Base-by-base conservation (phyloP, 371 early-diverging fungal genomes). In the Mortierella sp. region DNA sequence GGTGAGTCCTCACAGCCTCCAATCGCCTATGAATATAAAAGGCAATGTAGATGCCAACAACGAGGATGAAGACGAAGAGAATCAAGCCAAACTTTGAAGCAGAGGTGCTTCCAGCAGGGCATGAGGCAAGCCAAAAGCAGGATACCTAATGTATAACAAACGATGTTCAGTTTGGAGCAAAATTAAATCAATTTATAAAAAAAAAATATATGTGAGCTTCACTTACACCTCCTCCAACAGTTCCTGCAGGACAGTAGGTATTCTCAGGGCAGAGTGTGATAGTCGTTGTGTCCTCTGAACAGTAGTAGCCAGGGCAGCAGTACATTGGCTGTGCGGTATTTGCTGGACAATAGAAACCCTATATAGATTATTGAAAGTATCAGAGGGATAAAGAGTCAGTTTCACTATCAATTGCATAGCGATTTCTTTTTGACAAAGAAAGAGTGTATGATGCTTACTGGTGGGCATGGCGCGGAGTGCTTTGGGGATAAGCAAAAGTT, bases 321-420 rank as follows among this genome's bases (percentile, higher is more conserved):
- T 84, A 88, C 62, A 85, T 70, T 13, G 88, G 88, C 58, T 88
- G 88, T 28, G 84, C 74, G n/a, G 88, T 84, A 58, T 88, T 85
- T 8, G 78, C 58, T 19, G 88, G 88, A 57, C 86, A 86, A 33
- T 77, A 82, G 53, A 85, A 86, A 11, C 86, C 86, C 79, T 78
- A 65, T n/a, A 11, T 10, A 13, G 10, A 32, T 55, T 13, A 13
- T 28, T 28, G 11, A 28, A 22, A 55, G 2, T 13, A 33, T 13
- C 4, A 61, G 1, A 9, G 60, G 2, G 50, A 47, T n/a, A 60
- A 41, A 55, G 61, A 41, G 22, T 36, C 33, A 58, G 28, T 19
- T 53, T 22, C 9, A 2, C 28, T 10, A 10, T 6, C 7, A 36
- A 36, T 36, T 6, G 36, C 7, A 36, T 36, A 36, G 36, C 36